These are phyloP conservation scores for Aphanomyces euteiches DNA, from an alignment of 352 stramenopile genomes.

Conservation along the genomic window DNA sequence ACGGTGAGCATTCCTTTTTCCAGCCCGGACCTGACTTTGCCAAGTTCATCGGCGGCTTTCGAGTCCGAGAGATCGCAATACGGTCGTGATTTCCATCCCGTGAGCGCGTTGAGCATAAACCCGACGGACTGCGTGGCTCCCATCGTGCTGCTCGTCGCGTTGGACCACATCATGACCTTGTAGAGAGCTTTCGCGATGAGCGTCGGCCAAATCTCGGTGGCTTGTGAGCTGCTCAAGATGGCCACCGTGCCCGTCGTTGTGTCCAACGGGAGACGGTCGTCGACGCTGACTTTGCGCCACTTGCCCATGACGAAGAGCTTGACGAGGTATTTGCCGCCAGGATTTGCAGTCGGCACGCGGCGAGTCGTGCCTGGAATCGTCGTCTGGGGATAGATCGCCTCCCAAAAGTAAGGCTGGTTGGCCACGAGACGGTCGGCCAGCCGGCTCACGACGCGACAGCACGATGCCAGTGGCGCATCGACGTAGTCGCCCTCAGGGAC, in stretches of 20 bases:
- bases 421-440: slow-evolving; percentile 36
- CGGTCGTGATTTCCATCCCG: slow-evolving; percentile 21
- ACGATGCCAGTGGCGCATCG: slow-evolving; percentile 59
- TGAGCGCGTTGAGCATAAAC: slow-evolving; percentile 27
- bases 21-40: slow-evolving; percentile 2
- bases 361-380: slow-evolving; percentile 1
- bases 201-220: slow-evolving; percentile 61
- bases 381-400: slow-evolving; percentile 71
- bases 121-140: slow-evolving; percentile 15
- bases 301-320: slow-evolving; percentile 65
- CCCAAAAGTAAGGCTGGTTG: slow-evolving; percentile 55
- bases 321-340: slow-evolving; percentile 71
- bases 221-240: slow-evolving; percentile 54
- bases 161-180: slow-evolving; percentile 60
- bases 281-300: slow-evolving; percentile 66
- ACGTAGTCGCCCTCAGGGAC: slow-evolving; percentile 61
- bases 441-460: slow-evolving; percentile 62
- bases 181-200: slow-evolving; percentile 67
- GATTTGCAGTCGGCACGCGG: slow-evolving; percentile 54
- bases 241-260: slow-evolving; percentile 42
- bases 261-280: slow-evolving; percentile 65
- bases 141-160: background rate
- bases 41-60: slow-evolving; percentile 23
- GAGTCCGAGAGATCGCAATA: slow-evolving; percentile 14
- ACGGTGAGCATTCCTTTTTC: no score